Conservation (phyloP, 257 asterid species). For the Paraleonurus japonicus region DNA sequence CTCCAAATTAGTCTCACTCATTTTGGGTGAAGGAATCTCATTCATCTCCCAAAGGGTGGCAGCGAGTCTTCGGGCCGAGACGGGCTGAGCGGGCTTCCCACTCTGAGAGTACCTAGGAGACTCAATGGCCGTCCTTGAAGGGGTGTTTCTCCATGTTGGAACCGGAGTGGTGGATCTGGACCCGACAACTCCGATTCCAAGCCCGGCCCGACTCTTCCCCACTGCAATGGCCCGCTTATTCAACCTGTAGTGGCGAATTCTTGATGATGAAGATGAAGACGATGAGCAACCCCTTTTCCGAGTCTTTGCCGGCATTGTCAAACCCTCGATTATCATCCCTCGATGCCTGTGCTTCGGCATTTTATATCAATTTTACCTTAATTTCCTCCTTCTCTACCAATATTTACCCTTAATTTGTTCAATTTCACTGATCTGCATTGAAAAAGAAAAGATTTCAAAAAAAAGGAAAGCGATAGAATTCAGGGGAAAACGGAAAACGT, state of each 20-base stretch:
- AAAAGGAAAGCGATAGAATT: too few relatives aligned
- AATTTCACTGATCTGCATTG: slow-evolving; percentile 14
- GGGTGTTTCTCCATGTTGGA: slow-evolving; percentile 67
- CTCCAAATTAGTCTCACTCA: slow-evolving; percentile 46
- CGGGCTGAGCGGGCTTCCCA: slow-evolving; percentile 59
- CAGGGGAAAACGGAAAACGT: neutral
- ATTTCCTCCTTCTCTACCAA: neutral
- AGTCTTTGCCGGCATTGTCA: slow-evolving; percentile 46
- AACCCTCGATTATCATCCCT: slow-evolving; percentile 32
- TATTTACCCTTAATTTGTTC: neutral
- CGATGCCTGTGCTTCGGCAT: slow-evolving; percentile 47
- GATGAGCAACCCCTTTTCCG: slow-evolving; percentile 82
- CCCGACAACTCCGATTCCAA: slow-evolving; percentile 26
- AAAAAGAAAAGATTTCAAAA: neutral
- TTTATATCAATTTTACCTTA: neutral
- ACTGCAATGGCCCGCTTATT: slow-evolving; percentile 69
- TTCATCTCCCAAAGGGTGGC: slow-evolving; percentile 94
- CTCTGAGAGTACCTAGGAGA: slow-evolving; percentile 58
- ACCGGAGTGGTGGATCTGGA: slow-evolving; percentile 80
- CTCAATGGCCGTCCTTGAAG: slow-evolving; percentile 40
- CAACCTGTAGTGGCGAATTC: slow-evolving; percentile 51
- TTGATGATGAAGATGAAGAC: slow-evolving; percentile 77
- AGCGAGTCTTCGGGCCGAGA: slow-evolving; percentile 81
- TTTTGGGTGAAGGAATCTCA: slow-evolving; percentile 64
- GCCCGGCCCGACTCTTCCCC: slow-evolving; percentile 57